Conservation (phyloP, 148 eudicot genomes). For the Fagopyrum tataricum region DNA sequence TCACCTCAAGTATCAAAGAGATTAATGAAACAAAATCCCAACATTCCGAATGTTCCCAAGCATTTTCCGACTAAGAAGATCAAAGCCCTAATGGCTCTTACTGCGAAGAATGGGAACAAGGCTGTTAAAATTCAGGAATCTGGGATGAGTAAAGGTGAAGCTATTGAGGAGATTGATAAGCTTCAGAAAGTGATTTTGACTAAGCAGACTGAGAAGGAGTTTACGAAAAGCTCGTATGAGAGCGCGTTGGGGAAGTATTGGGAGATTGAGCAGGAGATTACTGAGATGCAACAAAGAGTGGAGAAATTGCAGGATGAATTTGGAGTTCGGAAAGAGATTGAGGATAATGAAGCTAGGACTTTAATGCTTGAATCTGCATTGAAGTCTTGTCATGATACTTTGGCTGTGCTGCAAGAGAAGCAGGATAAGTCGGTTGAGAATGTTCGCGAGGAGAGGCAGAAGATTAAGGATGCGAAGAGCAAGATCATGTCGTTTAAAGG, state of each 20-base stretch:
- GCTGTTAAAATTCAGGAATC: conserved; percentile 29
- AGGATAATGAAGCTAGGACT: conserved; percentile 74
- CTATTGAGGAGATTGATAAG: conserved; percentile 74
- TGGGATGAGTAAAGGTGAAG: conserved; percentile 62
- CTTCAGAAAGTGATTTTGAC: conserved; percentile 71
- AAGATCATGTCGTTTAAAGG: conserved; percentile 46
- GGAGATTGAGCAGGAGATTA: conserved; percentile 65
- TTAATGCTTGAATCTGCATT: conserved; percentile 82
- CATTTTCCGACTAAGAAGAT: conserved; percentile 39
- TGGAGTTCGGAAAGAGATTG: conserved; percentile 47
- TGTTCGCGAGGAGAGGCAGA: conserved; percentile 47
- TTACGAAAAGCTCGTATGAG: conserved; percentile 84
- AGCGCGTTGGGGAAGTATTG: conserved; percentile 67
- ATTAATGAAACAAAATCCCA: conserved; percentile 17
- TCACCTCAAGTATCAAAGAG: conserved; percentile 25
- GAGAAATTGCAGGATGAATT: conserved; percentile 76
- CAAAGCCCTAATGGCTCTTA: conserved; percentile 47
- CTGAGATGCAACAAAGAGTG: conserved; percentile 58
- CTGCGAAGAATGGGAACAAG: conserved; percentile 19
- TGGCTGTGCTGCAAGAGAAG: conserved; percentile 64
- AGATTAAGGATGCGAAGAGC: conserved; percentile 46
- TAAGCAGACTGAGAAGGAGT: conserved; percentile 84
- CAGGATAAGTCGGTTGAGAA: conserved; percentile 49
- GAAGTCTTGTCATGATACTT: conserved; percentile 66
- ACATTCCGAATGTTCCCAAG: conserved; percentile 52